Conservation (phyloP, 139 green algal genomes). For the Chlorella sp. region DNA sequence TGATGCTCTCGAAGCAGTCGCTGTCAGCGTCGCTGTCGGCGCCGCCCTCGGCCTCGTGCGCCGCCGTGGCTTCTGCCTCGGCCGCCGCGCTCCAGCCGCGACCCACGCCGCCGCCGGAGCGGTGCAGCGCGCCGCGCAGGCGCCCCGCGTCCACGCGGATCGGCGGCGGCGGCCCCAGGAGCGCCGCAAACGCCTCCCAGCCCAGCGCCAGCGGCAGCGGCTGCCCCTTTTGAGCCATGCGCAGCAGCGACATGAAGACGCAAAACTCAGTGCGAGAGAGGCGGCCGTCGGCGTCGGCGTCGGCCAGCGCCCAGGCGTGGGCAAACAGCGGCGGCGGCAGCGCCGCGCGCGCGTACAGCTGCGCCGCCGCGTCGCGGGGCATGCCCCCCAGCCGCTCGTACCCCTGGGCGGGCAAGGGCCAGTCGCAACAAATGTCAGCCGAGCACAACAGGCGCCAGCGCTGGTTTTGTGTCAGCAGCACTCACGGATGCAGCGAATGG, state of each 20-base stretch:
- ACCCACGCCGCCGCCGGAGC: neutral
- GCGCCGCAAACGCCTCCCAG: neutral
- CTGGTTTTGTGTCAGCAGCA: too few species aligned
- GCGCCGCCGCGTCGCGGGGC: too few species aligned
- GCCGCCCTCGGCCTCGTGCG: neutral
- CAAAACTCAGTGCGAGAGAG: constrained; percentile 31
- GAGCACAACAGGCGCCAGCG: too few species aligned
- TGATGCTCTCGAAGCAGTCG: neutral
- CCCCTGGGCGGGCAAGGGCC: too few species aligned
- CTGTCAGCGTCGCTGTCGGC: neutral
- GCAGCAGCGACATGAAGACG: constrained; percentile 37
- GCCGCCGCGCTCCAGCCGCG: neutral
- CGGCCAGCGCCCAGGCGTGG: neutral
- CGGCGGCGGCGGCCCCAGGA: constrained; percentile 17
- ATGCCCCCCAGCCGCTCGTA: too few species aligned
- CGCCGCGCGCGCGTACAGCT: too few species aligned
- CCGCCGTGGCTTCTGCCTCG: neutral
- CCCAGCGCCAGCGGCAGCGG: constrained; percentile 6
- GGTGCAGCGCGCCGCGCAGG: constrained; percentile 9
- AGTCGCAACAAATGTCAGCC: too few species aligned
- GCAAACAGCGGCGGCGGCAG: too few species aligned
- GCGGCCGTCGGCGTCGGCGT: constrained; percentile 3
- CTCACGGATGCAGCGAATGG: too few species aligned
- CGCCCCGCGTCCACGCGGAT: constrained; percentile 15
- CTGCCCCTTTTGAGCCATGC: constrained; percentile 10